Evolutionary conservation across 1,139 yeast species (phyloP).

Genomic region (Magnusiomyces suaveolens): DNA sequence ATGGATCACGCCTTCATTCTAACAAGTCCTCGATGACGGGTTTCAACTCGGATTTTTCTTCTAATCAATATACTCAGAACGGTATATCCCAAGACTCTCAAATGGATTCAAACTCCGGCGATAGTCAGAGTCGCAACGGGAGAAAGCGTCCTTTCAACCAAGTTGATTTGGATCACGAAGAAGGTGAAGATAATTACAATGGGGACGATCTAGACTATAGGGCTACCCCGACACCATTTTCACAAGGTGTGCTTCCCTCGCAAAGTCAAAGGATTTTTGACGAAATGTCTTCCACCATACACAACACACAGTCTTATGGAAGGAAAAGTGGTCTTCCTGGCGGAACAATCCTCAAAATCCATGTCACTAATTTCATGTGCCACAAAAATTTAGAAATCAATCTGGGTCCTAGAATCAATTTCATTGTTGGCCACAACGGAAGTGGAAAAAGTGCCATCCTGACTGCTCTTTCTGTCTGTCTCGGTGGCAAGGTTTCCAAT

Average conservation of each 20-base stretch:
- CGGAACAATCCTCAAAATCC: constrained; percentile 23
- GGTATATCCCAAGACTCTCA: neutral
- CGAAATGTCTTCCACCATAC: neutral
- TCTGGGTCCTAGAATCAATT: constrained; percentile 78
- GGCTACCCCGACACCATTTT: neutral
- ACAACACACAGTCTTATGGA: neutral
- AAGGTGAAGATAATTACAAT: neutral
- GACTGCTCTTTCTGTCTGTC: constrained; percentile 81
- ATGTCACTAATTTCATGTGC: constrained; percentile 41
- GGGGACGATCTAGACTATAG: neutral
- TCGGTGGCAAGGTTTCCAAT: constrained; percentile 91
- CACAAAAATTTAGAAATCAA: constrained; percentile 69
- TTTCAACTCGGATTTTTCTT: too few relatives aligned
- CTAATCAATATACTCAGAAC: neutral
- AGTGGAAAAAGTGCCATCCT: constrained; percentile 69
- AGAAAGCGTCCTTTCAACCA: neutral
- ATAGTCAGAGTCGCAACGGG: neutral
- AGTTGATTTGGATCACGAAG: neutral
- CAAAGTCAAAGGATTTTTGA: neutral
- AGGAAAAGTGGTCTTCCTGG: constrained; percentile 7
- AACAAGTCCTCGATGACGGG: too few relatives aligned
- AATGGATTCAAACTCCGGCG: neutral
- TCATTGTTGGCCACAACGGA: constrained; percentile 90
- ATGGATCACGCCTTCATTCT: too few relatives aligned
- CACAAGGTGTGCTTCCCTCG: neutral